Base-by-base conservation (phyloP, 2,329 filamentous ascomycete genomes). In the Apiospora aurea region DNA sequence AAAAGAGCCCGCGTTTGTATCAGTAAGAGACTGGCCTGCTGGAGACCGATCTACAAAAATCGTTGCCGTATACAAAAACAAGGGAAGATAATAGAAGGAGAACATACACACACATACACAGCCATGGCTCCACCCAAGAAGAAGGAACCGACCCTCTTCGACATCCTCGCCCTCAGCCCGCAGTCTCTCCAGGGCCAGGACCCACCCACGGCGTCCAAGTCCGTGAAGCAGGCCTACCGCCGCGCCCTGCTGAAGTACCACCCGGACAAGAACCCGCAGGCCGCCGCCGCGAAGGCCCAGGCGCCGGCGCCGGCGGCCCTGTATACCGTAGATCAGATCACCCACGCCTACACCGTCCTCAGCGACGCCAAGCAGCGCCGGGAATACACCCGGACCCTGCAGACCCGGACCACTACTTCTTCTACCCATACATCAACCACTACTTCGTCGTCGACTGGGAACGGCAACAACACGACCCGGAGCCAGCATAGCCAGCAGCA, bases 231-330 rank as follows among this genome's bases (percentile, higher is more conserved):
- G 72, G 90, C 90, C 73, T 93, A 93, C 81, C 89, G 86, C 79
- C 86, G 88, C 70, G 89, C 91, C 29, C 86, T 93, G 46, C 86
- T 93, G 21, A 86, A 85, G 75, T 86, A 92, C 82, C 91, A 93
- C 80, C 91, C 91, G 2, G 90, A 92, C 82, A 91, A 92, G 77
- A 76, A 79, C 73, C 68, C 70, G 43, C 72, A 73, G 47, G 73
- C 73, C 49, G 73, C 66, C 68, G 14, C 29, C 24, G 67, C 43
- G 3, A 46, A 29, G 41, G 41, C n/a, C 4, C 38, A 14, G 13
- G 6, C 53, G 21, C 34, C 61, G 21, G 21, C 14, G n/a, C 24
- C n/a, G 43, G 6, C 29, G 4, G 69, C 70, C 68, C 46, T 74
- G 34, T 89, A 85, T 79, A 88, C 89, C 1, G 82, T 93, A 72